Evolutionary conservation across 176 grass and related monocot species (phyloP), one percentile per base, ranked within the genome.

Genomic region (Rhynchospora breviuscula): DNA sequence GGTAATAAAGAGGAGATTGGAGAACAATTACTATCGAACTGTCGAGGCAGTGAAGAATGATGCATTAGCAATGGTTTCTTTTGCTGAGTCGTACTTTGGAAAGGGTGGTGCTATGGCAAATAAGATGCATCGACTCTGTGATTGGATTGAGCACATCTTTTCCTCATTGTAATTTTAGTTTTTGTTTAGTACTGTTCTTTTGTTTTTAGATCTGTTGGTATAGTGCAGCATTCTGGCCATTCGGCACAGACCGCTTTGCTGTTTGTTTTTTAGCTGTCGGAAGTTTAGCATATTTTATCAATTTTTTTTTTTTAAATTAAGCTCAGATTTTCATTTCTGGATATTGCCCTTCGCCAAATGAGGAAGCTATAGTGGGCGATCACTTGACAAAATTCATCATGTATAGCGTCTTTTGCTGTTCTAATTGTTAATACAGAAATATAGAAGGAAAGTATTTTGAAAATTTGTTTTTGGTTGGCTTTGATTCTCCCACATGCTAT

Each of bases 1-100:
- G 83, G 92, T 94, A 63, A 95, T 98, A 78, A 95, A 87, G 76
- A 91, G 68, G 87, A 95, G 92, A 85, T 83, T 95, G 40, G 86
- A 91, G 22, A 98, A 86, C 33, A 87, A 90, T 82, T 95, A 95
- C 83, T 93, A 93, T 86, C 90, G 91, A 66, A 95, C 91, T 67
- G 52, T 91, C 66, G 92, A 93, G 59, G 92, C 95, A 56, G 84
- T 95, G 48, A 89, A 82, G 85, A 90, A 95, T 78, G 95, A 98
- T 80, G 88, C 88, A 26, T 72, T 45, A n/a, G 91, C 94, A 66
- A 93, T 95, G 91, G 58, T 95, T 87, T 80, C 71, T 49, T 89
- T 93, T 85, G 86, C 89, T 0, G 63, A 89, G 52, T 90, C 89
- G 15, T 98, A 95, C 86, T 93, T 98, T 71, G 63, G 84, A 22